Evolutionary conservation across 495 filamentous ascomycete genomes (phyloP).

Genomic region (Podospora didyma): DNA sequence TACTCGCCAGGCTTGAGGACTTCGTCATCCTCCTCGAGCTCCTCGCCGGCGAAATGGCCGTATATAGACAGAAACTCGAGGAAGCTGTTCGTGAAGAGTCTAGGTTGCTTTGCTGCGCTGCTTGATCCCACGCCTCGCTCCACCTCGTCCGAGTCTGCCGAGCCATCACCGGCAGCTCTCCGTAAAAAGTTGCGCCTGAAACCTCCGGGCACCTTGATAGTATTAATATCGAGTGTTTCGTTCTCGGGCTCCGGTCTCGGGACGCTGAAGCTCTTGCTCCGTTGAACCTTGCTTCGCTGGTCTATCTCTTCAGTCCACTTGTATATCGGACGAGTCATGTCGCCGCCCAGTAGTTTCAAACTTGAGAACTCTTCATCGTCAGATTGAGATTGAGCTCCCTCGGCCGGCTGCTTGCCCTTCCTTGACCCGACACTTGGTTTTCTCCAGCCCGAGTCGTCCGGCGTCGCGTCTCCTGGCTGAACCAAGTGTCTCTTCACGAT

Average conservation of each 20-base stretch:
- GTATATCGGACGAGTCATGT: constrained; percentile 91
- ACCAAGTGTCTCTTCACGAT: constrained; percentile 81
- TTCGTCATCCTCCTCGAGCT: constrained; percentile 93
- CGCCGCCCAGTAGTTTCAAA: constrained; percentile 84
- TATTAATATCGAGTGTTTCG: constrained; percentile 74
- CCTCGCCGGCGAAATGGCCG: constrained; percentile 95
- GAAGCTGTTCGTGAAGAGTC: constrained; percentile 82
- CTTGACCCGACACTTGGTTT: constrained; percentile 38
- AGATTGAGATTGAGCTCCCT: constrained; percentile 33
- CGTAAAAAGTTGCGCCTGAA: constrained; percentile 87
- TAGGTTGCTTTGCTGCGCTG: constrained; percentile 42
- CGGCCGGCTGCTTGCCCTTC: constrained; percentile 46
- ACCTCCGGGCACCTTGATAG: constrained; percentile 87
- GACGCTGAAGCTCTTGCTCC: constrained; percentile 82
- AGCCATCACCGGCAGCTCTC: constrained; percentile 58
- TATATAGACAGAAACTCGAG: constrained; percentile 93
- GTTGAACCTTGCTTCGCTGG: constrained; percentile 53
- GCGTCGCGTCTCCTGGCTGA: constrained; percentile 50
- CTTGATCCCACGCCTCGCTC: constrained; percentile 36
- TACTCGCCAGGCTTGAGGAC: constrained; percentile 79
- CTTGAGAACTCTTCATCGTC: constrained; percentile 86
- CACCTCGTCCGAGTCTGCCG: constrained; percentile 39
- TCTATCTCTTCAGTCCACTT: constrained; percentile 84
- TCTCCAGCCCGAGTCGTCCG: constrained; percentile 36
- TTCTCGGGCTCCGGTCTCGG: constrained; percentile 71